Percentiles rank a stretch among this genome's conserved stretches.
These are phyloP conservation scores for Endothia cerciana DNA, from an alignment of 2,329 filamentous ascomycete genomes.

Conservation along the genomic window DNA sequence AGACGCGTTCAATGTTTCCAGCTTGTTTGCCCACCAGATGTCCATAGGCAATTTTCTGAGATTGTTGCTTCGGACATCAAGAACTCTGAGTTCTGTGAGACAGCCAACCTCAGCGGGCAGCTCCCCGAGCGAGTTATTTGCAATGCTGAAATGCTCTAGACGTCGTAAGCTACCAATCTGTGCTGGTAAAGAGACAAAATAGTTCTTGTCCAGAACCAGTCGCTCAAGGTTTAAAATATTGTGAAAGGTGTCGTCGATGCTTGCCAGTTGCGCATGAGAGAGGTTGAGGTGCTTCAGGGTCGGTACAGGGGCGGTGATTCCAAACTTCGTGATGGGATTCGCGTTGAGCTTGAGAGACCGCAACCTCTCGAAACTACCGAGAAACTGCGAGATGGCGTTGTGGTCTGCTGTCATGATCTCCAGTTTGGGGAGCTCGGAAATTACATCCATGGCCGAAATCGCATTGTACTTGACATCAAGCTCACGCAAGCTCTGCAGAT, in stretches of 20 bases:
- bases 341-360: constrained; percentile 88
- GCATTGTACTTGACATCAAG: constrained; percentile 94
- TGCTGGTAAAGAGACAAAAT: constrained; percentile 86
- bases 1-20: constrained; percentile 92
- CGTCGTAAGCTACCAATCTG: constrained; percentile 83
- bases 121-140: constrained; percentile 84
- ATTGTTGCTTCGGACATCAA: constrained; percentile 94
- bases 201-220: constrained; percentile 90
- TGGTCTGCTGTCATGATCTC: constrained; percentile 91
- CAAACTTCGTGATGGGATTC: constrained; percentile 93
- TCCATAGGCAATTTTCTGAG: constrained; percentile 86
- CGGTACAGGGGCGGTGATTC: constrained; percentile 75
- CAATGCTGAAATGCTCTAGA: constrained; percentile 91
- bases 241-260: constrained; percentile 85
- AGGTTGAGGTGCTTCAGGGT: constrained; percentile 87
- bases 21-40: constrained; percentile 90
- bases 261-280: constrained; percentile 87
- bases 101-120: constrained; percentile 88
- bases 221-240: constrained; percentile 87
- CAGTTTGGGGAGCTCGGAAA: constrained; percentile 81
- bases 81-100: constrained; percentile 77
- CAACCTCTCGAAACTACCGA: constrained; percentile 83
- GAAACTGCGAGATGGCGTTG: constrained; percentile 88
- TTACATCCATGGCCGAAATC: constrained; percentile 84
- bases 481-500: constrained; percentile 80